Conservation (phyloP, 2,329 filamentous ascomycete genomes). For the Apiospora saccharicola region DNA sequence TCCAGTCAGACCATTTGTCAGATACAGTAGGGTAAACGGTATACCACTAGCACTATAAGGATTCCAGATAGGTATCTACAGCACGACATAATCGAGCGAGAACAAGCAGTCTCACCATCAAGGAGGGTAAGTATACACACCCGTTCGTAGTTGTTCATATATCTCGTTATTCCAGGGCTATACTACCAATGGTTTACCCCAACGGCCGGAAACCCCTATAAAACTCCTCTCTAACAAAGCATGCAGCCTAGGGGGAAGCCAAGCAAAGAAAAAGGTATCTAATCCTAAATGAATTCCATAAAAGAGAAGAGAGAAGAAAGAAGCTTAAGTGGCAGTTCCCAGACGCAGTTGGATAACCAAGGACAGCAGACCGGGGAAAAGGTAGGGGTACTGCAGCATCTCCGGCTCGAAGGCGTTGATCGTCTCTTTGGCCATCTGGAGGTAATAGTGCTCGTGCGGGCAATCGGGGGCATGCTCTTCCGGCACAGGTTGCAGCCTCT, state of each 20-base stretch:
- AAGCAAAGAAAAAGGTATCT: not conserved
- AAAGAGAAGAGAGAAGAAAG: not conserved
- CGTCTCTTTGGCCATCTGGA: constrained; percentile 68
- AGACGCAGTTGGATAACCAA: constrained; percentile 54
- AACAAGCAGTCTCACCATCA: too few species aligned
- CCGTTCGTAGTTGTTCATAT: too few species aligned
- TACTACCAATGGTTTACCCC: not conserved
- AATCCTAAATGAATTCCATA: not conserved
- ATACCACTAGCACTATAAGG: too few species aligned
- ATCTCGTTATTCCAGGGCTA: not conserved
- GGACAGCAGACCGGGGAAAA: constrained; percentile 83
- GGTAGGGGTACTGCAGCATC: constrained; percentile 89
- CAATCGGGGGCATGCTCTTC: constrained; percentile 45
- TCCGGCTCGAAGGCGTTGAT: constrained; percentile 89
- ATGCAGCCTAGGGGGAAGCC: not conserved
- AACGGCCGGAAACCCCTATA: not conserved
- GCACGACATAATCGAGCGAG: too few species aligned
- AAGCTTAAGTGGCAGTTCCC: not conserved
- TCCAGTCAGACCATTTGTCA: too few species aligned
- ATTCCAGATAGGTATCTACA: too few species aligned
- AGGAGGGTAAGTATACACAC: too few species aligned
- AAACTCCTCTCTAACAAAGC: not conserved
- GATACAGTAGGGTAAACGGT: too few species aligned
- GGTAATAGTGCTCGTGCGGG: not conserved
- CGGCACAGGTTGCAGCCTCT: constrained; percentile 62